phyloP scores from a whole-genome alignment of 345 rosid genomes.

The Odontarrhena argentea region DNA sequence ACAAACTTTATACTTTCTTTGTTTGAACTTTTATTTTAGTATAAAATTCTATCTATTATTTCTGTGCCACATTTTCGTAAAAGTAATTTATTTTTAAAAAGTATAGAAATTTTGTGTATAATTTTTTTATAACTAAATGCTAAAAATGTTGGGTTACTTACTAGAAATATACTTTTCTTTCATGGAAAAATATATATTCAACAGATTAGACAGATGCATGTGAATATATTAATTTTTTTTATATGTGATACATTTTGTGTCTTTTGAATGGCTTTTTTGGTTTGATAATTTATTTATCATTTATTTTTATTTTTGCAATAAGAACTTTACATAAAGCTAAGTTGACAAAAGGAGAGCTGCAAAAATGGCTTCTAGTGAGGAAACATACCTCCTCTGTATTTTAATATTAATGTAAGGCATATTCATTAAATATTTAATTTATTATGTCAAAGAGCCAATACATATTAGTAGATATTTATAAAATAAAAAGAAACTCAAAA shows the following conservation, averaged over 20 bases:
- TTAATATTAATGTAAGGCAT: background rate
- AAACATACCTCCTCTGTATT: slow-evolving; percentile 31
- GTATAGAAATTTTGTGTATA: too few species aligned
- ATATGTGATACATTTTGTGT: slow-evolving; percentile 13
- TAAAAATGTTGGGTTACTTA: too few species aligned
- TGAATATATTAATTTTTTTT: background rate
- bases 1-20: too few species aligned
- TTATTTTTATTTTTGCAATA: slow-evolving; percentile 13
- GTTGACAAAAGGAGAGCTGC: slow-evolving; percentile 51
- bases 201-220: background rate
- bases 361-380: slow-evolving; percentile 42
- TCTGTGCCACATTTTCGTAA: background rate
- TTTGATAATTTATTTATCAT: slow-evolving; percentile 33
- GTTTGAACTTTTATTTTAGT: slow-evolving; percentile 3
- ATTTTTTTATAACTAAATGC: too few species aligned
- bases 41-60: background rate
- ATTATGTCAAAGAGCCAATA: too few species aligned
- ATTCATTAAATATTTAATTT: too few species aligned
- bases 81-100: background rate
- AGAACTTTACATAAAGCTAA: slow-evolving; percentile 40
- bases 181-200: background rate
- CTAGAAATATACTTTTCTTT: background rate
- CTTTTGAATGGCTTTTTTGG: slow-evolving; percentile 44
- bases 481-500: too few species aligned
- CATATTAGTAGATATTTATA: too few species aligned